Percentiles rank a stretch among this genome's conserved stretches.
Conservation (phyloP, 768 basidiomycete genomes). For the Phanerodontia chrysosporium region DNA sequence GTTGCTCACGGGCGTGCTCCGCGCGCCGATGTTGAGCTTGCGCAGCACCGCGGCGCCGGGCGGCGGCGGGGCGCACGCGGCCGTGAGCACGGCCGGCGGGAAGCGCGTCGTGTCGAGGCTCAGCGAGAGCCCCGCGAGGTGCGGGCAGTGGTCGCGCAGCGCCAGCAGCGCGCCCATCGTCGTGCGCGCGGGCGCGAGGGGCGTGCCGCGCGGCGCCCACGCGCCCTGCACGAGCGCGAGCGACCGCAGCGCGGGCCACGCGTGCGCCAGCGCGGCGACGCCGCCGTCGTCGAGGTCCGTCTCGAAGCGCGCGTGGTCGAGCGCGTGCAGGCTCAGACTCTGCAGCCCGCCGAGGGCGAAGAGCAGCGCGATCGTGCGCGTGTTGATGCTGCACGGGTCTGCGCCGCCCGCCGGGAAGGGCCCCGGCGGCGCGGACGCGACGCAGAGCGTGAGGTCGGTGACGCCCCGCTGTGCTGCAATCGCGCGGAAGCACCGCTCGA, state of each 20-base stretch:
- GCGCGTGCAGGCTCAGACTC: slow-evolving; percentile 1
- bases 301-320: slow-evolving; percentile 7
- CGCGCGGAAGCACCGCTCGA: slow-evolving; percentile 1
- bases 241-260: slow-evolving; percentile 5
- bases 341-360: not conserved
- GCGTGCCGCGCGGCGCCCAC: not conserved
- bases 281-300: slow-evolving; percentile 8
- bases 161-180: slow-evolving; percentile 5
- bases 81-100: not conserved
- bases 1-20: slow-evolving; percentile 12
- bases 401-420: not conserved
- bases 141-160: slow-evolving; percentile 6
- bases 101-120: slow-evolving; percentile 8
- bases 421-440: not conserved
- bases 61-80: not conserved
- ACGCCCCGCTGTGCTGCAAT: not conserved
- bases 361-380: not conserved
- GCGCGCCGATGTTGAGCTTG: slow-evolving; percentile 10
- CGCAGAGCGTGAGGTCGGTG: not conserved
- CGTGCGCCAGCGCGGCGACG: slow-evolving; percentile 1
- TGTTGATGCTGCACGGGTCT: not conserved
- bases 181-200: not conserved
- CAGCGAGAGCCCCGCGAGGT: slow-evolving; percentile 7
- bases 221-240: slow-evolving; percentile 8
- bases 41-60: not conserved